phyloP scores from a whole-genome alignment of 225 moss, liverwort and hornwort species.

The Pleurozium schreberi region DNA sequence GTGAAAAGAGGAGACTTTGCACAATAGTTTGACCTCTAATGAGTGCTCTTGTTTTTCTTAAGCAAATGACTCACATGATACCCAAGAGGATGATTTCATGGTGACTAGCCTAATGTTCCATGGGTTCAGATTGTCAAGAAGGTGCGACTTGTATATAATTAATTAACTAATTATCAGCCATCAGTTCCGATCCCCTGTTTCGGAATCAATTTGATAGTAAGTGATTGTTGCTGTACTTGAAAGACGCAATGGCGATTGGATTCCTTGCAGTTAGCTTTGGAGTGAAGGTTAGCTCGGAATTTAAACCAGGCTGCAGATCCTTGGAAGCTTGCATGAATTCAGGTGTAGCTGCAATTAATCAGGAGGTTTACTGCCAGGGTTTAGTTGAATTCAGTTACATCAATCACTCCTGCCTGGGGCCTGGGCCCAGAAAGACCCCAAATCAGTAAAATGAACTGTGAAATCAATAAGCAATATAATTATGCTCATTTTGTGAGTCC shows the following conservation, averaged over 20 bases:
- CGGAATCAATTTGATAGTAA: background rate
- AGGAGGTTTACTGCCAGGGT: background rate
- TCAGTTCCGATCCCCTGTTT: background rate
- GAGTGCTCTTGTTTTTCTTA: background rate
- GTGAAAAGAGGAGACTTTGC: accelerated
- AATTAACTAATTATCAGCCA: no score
- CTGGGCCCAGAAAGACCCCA: no score
- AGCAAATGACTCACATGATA: background rate
- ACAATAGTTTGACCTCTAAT: background rate
- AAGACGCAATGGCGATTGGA: background rate
- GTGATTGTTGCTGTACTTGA: background rate
- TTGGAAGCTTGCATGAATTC: background rate
- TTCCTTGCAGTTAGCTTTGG: no score
- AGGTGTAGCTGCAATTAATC: background rate
- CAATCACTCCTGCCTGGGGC: no score
- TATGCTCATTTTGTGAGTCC: no score
- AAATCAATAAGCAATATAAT: no score
- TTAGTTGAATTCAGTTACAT: no score
- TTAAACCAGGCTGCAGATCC: no score
- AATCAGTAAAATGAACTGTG: no score
- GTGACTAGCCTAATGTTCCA: accelerated
- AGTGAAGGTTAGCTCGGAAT: background rate
- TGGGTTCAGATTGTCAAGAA: accelerated
- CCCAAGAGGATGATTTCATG: accelerated
- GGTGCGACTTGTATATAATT: no score